Base-by-base conservation (phyloP, 805 yeast genomes). In the Pichia membranifaciens region DNA sequence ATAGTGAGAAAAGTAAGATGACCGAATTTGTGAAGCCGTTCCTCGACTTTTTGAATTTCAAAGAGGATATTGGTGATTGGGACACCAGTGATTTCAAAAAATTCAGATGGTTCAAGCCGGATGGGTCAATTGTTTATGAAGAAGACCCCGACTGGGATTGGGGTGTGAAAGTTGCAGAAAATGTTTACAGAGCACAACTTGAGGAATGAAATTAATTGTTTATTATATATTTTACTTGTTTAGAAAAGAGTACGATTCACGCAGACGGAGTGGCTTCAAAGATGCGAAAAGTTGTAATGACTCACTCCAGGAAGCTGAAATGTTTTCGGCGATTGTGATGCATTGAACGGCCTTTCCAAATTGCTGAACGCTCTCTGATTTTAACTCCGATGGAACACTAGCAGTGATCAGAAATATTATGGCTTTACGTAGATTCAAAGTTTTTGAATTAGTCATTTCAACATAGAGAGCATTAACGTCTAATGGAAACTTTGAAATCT, bases 61-160 rank as follows among this genome's bases (percentile, higher is more conserved):
- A 57, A 6, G 52, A 56, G 33, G 18, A 47, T n/a, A 47, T 58
- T 25, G 33, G 20, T 3, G 61, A 56, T 8, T 69, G 74, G 73
- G 60, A 57, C 4, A 51, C 64, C 5, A 36, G 51, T 1, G 60
- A 59, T 41, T 43, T 52, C 25, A 54, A 49, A 22, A 55, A 65
- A 41, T 47, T 54, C 20, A 59, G 71, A 48, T 48, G 48, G 41
- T 58, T 69, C 40, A 59, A 59, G 22, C 47, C 51, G 18, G 64
- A 64, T 47, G 73, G 73, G 18, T 23, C 58, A 10, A 53, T 56
- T 15, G 46, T 48, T 28, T 58, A 60, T 38, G 52, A 49, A 8
- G 60, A 58, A 12, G 73, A 69, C 51, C 54, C 57, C 2, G 53
- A 56, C 40, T 69, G 72, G 71, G 61, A 63, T 13, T 65, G 70